A percentile compares a stretch with the other conserved stretches of the same genome.
phyloP scores from a whole-genome alignment of 1,139 yeast species.

The Oligophagozyma castellii region DNA sequence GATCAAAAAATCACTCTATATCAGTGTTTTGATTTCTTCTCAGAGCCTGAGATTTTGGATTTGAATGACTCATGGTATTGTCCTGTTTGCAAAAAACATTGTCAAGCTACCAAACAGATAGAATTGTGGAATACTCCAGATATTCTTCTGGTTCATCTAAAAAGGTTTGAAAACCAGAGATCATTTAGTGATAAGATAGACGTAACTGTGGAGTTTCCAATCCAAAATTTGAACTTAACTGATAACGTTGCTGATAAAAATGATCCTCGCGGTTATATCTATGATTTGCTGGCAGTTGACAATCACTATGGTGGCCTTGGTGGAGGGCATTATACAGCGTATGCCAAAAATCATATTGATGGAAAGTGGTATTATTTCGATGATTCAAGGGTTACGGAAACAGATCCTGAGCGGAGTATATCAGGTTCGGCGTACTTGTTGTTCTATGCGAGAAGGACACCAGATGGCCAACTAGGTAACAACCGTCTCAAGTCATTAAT shows the following conservation, averaged over 20 bases:
- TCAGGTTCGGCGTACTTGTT: constrained; percentile 77
- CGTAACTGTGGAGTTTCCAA: constrained; percentile 76
- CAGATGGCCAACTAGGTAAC: constrained; percentile 17
- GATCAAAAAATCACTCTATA: constrained; percentile 43
- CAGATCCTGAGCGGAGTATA: constrained; percentile 50
- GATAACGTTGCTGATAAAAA: constrained; percentile 35
- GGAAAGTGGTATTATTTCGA: constrained; percentile 81
- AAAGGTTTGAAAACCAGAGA: constrained; percentile 76
- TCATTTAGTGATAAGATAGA: constrained; percentile 85
- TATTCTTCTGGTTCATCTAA: constrained; percentile 74
- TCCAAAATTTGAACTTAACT: constrained; percentile 63
- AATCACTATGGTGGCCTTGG: constrained; percentile 95
- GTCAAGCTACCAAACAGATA: constrained; percentile 82
- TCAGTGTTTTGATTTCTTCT: constrained; percentile 65
- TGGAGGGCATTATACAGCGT: constrained; percentile 95
- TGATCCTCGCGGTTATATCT: constrained; percentile 32
- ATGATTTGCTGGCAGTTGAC: constrained; percentile 86
- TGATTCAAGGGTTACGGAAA: constrained; percentile 61
- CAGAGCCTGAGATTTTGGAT: constrained; percentile 74
- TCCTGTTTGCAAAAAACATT: constrained; percentile 75
- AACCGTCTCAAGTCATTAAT: constrained; percentile 23
- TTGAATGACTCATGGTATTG: constrained; percentile 93
- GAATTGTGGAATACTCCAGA: constrained; percentile 91
- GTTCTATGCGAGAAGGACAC: constrained; percentile 54
- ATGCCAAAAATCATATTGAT: constrained; percentile 67